Evolutionary conservation across 31 red algal species (phyloP), one percentile per base, ranked within the genome.

Genomic region (Bonnemaisonia californica): DNA sequence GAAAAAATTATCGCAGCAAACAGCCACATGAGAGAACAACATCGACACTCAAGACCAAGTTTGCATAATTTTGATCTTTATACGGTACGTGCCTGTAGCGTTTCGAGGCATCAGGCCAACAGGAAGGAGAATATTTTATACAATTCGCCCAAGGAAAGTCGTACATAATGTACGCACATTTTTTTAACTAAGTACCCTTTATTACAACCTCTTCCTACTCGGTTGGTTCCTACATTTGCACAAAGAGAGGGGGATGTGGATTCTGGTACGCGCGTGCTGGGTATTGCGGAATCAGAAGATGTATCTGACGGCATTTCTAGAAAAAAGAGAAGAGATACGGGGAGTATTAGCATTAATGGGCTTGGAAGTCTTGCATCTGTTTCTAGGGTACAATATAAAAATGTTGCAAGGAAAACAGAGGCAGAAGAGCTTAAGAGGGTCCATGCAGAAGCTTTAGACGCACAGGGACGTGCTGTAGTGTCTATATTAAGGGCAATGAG

Each of bases 151-250:
- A 59, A 37, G 64, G 64, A 31, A 79, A 62, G 39, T 30, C 0
- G 33, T 38, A 79, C 39, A 27, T 79, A n/a, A 62, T 79, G 28
- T 62, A 79, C 28, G 33, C 74, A 19, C 36, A 62, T 62, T 79
- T 51, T 39, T 62, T 79, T 40, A 21, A 62, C 47, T 29, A 57
- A 24, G 12, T 36, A 62, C 39, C 33, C 19, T n/a, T 60, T 79
- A 34, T 0, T 62, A 28, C 30, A 59, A 62, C 33, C 54, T 27
- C 12, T 79, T 16, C 55, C 74, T 21, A 79, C 55, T 3, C 33
- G 74, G 0, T 3, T 37, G 0, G 0, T 79, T n/a, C 54, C 31
- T 31, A 62, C 28, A 21, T 51, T 62, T 58, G 47, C 48, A 60
- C 54, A 79, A 39, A 8, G 1, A 29, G 28, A 79, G 1, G 54